Evolutionary conservation across 108 stramenopile genomes (phyloP).

Genomic region (Asterionellopsis glacialis): DNA sequence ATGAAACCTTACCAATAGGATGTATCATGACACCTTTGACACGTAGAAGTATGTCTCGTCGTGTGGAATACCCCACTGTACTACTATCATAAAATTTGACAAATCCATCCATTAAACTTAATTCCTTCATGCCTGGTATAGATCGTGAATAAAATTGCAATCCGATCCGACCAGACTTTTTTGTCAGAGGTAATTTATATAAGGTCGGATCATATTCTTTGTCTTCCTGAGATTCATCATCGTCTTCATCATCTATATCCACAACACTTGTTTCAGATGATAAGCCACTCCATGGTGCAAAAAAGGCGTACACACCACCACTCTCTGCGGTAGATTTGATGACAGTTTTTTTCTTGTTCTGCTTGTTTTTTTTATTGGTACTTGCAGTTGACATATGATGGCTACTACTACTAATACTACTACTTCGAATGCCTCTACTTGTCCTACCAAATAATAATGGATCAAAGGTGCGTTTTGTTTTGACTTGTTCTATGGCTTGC

Average conservation of each 20-base stretch:
- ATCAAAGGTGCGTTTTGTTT: too few species aligned
- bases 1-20: conserved; percentile 57
- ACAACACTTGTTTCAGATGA: background rate
- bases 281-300: too few species aligned
- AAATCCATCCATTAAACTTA: conserved; percentile 76
- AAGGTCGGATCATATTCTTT: background rate
- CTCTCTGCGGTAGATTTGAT: too few species aligned
- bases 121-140: conserved; percentile 76
- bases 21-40: conserved; percentile 73
- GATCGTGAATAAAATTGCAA: conserved; percentile 69
- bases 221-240: background rate
- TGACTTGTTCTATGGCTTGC: too few species aligned
- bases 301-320: too few species aligned
- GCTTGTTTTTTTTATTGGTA: background rate
- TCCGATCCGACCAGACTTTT: conserved; percentile 49
- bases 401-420: too few species aligned
- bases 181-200: conserved; percentile 36
- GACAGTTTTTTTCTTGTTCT: background rate
- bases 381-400: too few species aligned
- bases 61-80: conserved; percentile 52
- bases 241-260: background rate
- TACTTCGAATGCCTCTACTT: too few species aligned
- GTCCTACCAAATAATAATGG: too few species aligned
- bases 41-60: conserved; percentile 54
- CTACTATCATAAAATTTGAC: conserved; percentile 71